Evolutionary conservation across 2,329 filamentous ascomycete genomes (phyloP).

Genomic region (Colletotrichum sp.): DNA sequence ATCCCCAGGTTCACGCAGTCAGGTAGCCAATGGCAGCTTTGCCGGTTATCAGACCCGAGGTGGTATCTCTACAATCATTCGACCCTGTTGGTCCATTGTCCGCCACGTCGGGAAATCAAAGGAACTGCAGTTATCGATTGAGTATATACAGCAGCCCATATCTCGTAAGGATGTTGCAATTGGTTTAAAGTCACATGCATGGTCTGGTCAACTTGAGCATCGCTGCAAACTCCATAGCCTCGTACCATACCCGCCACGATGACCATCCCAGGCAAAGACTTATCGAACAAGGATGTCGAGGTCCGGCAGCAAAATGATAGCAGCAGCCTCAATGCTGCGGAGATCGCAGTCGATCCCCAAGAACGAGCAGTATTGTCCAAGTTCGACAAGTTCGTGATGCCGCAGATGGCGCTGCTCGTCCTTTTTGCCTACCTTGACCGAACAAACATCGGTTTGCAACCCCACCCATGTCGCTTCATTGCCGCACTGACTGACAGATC

Average conservation of each 20-base stretch:
- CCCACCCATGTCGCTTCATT: background rate
- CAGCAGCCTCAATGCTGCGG: background rate
- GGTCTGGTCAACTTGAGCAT: background rate
- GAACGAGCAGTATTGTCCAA: background rate
- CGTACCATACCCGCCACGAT: background rate
- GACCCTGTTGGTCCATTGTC: background rate
- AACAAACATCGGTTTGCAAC: background rate
- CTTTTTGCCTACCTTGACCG: background rate
- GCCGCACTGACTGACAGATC: background rate
- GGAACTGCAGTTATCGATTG: background rate
- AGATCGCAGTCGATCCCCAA: background rate
- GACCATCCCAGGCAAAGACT: background rate
- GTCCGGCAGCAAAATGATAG: background rate
- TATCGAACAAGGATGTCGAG: background rate
- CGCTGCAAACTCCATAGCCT: background rate
- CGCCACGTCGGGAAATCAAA: background rate
- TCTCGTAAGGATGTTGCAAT: background rate
- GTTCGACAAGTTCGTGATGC: background rate
- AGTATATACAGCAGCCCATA: background rate
- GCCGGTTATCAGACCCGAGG: background rate
- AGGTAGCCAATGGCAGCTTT: background rate
- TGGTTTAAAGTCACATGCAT: background rate
- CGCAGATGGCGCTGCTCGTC: background rate
- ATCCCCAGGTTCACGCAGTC: background rate
- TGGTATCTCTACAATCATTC: background rate